Evolutionary conservation across 768 basidiomycete species (phyloP).

Genomic region (Naganishia randhawae): DNA sequence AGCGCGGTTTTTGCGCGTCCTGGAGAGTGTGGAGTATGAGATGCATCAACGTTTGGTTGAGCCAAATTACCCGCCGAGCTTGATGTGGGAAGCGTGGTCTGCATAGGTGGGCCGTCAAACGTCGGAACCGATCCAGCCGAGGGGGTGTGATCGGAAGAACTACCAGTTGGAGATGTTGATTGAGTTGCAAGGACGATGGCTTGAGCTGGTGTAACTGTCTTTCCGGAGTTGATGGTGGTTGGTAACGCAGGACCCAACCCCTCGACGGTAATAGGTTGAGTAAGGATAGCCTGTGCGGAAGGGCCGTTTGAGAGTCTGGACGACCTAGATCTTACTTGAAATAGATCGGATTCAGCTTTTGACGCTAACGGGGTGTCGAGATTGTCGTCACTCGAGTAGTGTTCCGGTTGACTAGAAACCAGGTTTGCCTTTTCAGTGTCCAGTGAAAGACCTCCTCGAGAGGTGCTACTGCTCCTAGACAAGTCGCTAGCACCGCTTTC

Average conservation of each 20-base stretch:
- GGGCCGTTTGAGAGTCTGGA: constrained; percentile 3
- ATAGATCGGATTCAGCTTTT: constrained; percentile 1
- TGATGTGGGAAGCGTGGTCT: neutral
- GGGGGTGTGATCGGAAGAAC: neutral
- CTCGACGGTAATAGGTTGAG: constrained; percentile 13
- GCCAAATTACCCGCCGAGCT: neutral
- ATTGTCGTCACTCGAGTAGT: constrained; percentile 11
- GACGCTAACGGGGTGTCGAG: constrained; percentile 13
- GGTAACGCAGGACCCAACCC: constrained; percentile 9
- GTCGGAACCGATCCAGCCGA: neutral
- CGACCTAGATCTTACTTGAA: constrained; percentile 8
- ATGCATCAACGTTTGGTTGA: neutral
- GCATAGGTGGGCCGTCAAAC: constrained; percentile 7
- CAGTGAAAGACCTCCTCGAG: neutral
- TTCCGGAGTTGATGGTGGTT: neutral
- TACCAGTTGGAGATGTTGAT: constrained; percentile 5
- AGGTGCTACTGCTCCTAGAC: neutral
- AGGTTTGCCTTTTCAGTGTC: constrained; percentile 3
- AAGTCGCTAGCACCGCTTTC: neutral
- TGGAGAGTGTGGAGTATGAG: neutral
- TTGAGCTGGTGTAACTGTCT: constrained; percentile 13
- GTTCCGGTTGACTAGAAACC: neutral
- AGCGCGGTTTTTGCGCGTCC: neutral
- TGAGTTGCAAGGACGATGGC: constrained; percentile 6
- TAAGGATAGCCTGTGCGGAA: constrained; percentile 10